Base-by-base conservation (phyloP, 2,329 filamentous ascomycete genomes). In the Penicillium sp. region DNA sequence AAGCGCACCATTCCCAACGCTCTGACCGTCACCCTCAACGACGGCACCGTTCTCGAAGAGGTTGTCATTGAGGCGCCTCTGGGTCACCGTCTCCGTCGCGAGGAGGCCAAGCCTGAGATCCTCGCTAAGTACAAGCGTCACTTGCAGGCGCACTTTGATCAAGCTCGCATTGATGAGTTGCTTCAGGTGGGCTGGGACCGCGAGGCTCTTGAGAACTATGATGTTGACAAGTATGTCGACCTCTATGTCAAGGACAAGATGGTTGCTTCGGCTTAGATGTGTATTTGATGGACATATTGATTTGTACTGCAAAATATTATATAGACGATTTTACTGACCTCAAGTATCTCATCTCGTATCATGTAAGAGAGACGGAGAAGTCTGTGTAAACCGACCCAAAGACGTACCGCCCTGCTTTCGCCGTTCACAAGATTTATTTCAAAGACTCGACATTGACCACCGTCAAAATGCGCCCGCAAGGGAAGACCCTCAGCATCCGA, bases 1-100 rank as follows among this genome's bases (percentile, higher is more conserved):
- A 89, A 95, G 79, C 90, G 94, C 66, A 96, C 91, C 75, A 99
- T 99, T 76, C 90, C 91, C 74, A 99, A 99, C 79, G 94, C 92
- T 8, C 81, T 99, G 61, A 96, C 92, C 28, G 92, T 99, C 53
- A 93, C 88, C 67, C 82, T 99, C 64, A 94, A 96, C 74, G 93
- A 97, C 71, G 94, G 94, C 66, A 96, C 91, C 43, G 82, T 94
- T 9, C 81, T 97, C 33, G 87, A 93, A 21, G 94, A 99, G 79
- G 85, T 95, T 54, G 88, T 89, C 45, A 89, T 99, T 49, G 92
- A 96, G 80, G 93, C 94, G 53, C 94, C 94, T 52, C 85, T 99
- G 38, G 94, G 94, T 65, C 94, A 99, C 81, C 87, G 88, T 61
- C 81, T 94, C 69, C 83, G 94, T 61, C 85, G 93, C 66, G 92